phyloP scores from a whole-genome alignment of 495 filamentous ascomycete genomes.

The Penicillium egyptiacum region DNA sequence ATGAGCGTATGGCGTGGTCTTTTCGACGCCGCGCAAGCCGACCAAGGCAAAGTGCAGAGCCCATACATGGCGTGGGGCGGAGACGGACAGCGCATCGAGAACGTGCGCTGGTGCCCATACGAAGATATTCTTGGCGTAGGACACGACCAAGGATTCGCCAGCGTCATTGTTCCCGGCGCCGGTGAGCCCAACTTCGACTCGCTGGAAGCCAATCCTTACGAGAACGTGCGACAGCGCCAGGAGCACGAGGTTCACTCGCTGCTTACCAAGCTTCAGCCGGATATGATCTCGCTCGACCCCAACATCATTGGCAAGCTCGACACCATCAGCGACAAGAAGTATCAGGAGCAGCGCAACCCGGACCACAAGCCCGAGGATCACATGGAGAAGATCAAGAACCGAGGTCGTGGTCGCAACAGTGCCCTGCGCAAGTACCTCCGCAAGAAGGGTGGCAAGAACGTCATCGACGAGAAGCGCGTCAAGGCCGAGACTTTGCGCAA shows the following conservation, averaged over 20 bases:
- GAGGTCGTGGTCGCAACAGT: constrained; percentile 88
- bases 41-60: constrained; percentile 76
- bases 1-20: constrained; percentile 87
- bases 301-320: constrained; percentile 87
- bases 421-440: constrained; percentile 80
- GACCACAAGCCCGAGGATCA: constrained; percentile 70
- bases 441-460: constrained; percentile 86
- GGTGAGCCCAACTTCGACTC: constrained; percentile 97
- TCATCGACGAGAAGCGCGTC: constrained; percentile 83
- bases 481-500: constrained; percentile 67
- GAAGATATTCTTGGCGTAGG: constrained; percentile 87
- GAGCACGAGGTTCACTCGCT: constrained; percentile 87
- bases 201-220: constrained; percentile 93
- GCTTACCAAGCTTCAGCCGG: constrained; percentile 90
- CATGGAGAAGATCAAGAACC: constrained; percentile 68
- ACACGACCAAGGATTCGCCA: constrained; percentile 84
- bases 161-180: constrained; percentile 85
- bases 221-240: constrained; percentile 87
- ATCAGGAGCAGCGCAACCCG: constrained; percentile 69
- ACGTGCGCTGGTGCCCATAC: constrained; percentile 87
- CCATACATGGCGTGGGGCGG: constrained; percentile 95
- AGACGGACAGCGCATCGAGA: constrained; percentile 77
- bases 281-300: constrained; percentile 95
- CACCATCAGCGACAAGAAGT: constrained; percentile 68
- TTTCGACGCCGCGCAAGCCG: constrained; percentile 65